Conservation (phyloP, 495 filamentous ascomycete species). For the Niebla homalea region DNA sequence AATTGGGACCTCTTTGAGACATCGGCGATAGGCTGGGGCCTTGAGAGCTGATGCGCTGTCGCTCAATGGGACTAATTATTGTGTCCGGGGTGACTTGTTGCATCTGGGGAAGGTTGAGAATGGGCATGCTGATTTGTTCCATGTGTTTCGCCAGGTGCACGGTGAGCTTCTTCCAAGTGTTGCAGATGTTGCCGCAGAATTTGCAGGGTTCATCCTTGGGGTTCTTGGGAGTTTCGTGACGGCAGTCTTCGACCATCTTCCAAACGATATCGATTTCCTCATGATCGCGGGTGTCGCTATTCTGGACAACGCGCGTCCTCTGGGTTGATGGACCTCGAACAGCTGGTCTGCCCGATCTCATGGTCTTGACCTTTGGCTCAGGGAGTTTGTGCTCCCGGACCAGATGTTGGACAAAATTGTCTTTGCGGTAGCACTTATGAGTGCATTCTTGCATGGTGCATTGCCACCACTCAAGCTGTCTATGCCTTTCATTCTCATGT, state of each 20-base stretch:
- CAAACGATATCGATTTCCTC: constrained; percentile 50
- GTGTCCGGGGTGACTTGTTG: constrained; percentile 45
- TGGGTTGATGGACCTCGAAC: constrained; percentile 17
- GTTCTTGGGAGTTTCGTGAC: constrained; percentile 48
- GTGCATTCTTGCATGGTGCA: constrained; percentile 70
- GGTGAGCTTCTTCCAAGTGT: constrained; percentile 86
- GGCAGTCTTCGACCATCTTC: constrained; percentile 69
- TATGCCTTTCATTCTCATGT: constrained; percentile 87
- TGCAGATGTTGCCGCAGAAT: constrained; percentile 76
- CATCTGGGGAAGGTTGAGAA: constrained; percentile 57
- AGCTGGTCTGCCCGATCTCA: constrained; percentile 24
- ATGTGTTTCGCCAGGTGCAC: constrained; percentile 95
- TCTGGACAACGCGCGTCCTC: constrained; percentile 12
- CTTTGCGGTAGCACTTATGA: constrained; percentile 78
- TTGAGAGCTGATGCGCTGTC: constrained; percentile 24
- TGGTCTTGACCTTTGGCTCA: constrained; percentile 53
- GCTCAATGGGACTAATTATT: constrained; percentile 50
- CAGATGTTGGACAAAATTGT: constrained; percentile 93
- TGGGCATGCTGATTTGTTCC: constrained; percentile 82
- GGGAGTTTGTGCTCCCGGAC: constrained; percentile 84
- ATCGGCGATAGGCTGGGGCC: constrained; percentile 19
- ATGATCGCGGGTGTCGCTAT: constrained; percentile 35
- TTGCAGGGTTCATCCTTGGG: constrained; percentile 75
- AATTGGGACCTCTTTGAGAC: constrained; percentile 7
- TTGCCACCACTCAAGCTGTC: constrained; percentile 86